phyloP scores from a whole-genome alignment of 2,329 filamentous ascomycete species.

The Clonostachys chloroleuca region DNA sequence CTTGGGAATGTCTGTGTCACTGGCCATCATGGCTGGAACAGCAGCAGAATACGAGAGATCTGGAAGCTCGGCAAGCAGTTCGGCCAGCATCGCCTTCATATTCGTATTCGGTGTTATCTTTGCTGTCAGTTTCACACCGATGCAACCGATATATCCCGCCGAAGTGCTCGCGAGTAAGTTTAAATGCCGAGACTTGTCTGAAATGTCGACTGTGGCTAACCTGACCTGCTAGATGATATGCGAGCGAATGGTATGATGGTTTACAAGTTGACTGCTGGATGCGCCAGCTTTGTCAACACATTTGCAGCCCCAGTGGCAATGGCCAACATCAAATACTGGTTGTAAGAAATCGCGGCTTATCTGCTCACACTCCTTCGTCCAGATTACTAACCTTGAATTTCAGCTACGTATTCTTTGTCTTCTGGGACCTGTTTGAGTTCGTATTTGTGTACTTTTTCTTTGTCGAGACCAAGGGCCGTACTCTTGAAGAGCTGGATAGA shows the following conservation, averaged over 20 bases:
- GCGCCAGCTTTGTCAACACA: conserved; percentile 27
- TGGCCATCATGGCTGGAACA: conserved; percentile 25
- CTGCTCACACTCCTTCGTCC: too few relatives aligned
- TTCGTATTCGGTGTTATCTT: conserved; percentile 27
- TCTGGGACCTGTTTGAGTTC: conserved; percentile 1
- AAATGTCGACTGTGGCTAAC: too few relatives aligned
- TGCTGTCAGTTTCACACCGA: conserved; percentile 22
- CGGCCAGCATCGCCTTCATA: conserved; percentile 26
- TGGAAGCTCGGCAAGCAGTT: conserved; percentile 19
- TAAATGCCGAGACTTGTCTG: too few relatives aligned
- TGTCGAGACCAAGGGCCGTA: conserved; percentile 17
- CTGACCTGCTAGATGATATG: conserved; percentile 9
- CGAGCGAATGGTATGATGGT: conserved; percentile 28
- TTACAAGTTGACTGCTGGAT: conserved; percentile 26
- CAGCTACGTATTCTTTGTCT: conserved; percentile 23
- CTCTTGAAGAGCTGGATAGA: conserved; percentile 15
- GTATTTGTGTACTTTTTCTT: conserved; percentile 21
- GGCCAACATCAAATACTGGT: conserved; percentile 9
- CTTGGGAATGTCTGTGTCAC: conserved; percentile 21
- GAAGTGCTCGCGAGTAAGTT: conserved; percentile 27
- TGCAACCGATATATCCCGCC: conserved; percentile 29
- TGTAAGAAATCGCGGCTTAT: not conserved
- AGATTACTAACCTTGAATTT: not conserved
- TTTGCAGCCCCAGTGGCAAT: conserved; percentile 21
- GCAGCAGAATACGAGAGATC: conserved; percentile 15